A percentile compares a stretch with the other conserved stretches of the same genome.
phyloP scores from a whole-genome alignment of 306 rosid genomes.

The Hippophae rhamnoides region DNA sequence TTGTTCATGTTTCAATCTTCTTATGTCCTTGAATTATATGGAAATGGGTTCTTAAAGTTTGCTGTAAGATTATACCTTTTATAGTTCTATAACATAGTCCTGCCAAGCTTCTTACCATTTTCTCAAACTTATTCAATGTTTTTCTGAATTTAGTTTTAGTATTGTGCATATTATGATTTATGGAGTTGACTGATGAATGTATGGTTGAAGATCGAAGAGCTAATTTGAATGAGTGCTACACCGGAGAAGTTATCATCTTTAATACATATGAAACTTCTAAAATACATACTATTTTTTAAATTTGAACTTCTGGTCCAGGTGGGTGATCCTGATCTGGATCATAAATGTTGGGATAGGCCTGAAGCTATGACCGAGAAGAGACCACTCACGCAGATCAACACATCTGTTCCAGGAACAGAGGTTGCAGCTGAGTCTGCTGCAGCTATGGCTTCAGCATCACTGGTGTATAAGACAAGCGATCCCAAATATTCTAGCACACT shows the following conservation, averaged over 20 bases:
- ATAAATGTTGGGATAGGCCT: conserved; percentile 86
- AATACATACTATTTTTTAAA: conserved; percentile 5
- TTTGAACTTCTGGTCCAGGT: conserved; percentile 40
- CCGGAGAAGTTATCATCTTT: not conserved
- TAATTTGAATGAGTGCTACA: not conserved
- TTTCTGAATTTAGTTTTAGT: no score
- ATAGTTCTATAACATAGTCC: no score
- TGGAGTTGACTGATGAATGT: no score
- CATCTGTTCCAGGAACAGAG: conserved; percentile 74
- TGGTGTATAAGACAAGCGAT: conserved; percentile 58
- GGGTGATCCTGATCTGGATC: conserved; percentile 72
- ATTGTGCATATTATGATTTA: no score
- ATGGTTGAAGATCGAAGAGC: not conserved
- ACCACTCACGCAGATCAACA: conserved; percentile 65
- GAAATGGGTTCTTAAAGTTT: no score
- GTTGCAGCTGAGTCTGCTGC: conserved; percentile 94
- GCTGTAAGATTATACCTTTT: no score
- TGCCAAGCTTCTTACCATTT: no score
- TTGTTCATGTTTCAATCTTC: not conserved
- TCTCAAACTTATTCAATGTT: no score
- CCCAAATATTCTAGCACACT: conserved; percentile 59
- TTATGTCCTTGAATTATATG: not conserved
- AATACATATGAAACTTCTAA: conserved; percentile 1
- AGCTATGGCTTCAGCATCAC: conserved; percentile 95
- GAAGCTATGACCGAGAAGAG: conserved; percentile 57